These are phyloP conservation scores for Trametes maxima DNA, from an alignment of 768 basidiomycete genomes.

Conservation along the genomic window DNA sequence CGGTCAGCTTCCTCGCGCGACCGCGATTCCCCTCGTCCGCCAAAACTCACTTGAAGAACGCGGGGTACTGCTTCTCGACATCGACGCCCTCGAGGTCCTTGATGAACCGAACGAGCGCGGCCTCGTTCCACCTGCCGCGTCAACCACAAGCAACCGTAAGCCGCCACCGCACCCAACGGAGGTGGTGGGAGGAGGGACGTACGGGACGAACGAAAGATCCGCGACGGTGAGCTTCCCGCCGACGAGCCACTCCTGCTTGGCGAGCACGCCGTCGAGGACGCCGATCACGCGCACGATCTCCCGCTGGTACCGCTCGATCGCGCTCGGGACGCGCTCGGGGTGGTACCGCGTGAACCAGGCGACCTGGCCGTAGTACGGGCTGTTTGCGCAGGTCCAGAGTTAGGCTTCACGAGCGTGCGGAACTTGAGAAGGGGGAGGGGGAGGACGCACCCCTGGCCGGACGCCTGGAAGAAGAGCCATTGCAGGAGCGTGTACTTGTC, in stretches of 20 bases:
- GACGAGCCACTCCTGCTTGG: slow-evolving; percentile 13
- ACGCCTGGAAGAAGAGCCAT: slow-evolving; percentile 44
- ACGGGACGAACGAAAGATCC: background rate
- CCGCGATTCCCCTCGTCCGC: background rate
- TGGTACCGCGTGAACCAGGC: slow-evolving; percentile 28
- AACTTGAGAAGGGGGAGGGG: background rate
- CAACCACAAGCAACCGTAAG: background rate
- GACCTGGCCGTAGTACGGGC: slow-evolving; percentile 29
- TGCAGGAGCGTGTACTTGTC: slow-evolving; percentile 27
- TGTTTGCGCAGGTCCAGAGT: background rate
- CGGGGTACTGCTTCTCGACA: background rate
- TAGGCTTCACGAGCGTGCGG: too few species aligned
- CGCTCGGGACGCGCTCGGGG: slow-evolving; percentile 29
- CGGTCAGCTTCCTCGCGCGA: background rate
- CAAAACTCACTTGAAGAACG: background rate
- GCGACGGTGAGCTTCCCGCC: background rate
- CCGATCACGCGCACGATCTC: slow-evolving; percentile 29
- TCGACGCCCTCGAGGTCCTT: background rate
- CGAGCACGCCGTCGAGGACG: slow-evolving; percentile 31
- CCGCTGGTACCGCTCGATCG: slow-evolving; percentile 29
- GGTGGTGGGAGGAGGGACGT: background rate
- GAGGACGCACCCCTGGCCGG: background rate
- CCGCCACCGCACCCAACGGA: background rate
- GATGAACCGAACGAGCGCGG: background rate
- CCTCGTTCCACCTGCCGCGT: background rate